These are phyloP conservation scores for Phytophthora fragariae DNA, from an alignment of 352 stramenopile species.

Conservation along the genomic window DNA sequence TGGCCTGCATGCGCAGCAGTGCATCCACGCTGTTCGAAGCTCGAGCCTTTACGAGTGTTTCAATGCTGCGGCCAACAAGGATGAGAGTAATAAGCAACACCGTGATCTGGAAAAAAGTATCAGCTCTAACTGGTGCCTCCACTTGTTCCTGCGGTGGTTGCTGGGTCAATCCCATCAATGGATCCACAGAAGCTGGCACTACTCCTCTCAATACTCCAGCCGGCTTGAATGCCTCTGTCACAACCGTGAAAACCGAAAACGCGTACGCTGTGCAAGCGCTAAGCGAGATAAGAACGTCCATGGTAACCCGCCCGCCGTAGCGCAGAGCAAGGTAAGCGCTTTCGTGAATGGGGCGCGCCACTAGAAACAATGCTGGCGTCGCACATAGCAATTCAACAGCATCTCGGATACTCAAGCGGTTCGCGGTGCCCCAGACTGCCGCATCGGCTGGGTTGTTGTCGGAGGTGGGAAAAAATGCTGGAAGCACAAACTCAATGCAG, in stretches of 20 bases:
- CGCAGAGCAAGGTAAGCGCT: constrained; percentile 69
- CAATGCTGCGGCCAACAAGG: constrained; percentile 78
- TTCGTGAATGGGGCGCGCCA: constrained; percentile 76
- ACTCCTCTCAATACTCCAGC: constrained; percentile 9
- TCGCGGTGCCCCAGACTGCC: constrained; percentile 36
- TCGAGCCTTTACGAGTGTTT: constrained; percentile 73
- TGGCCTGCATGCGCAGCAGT: constrained; percentile 75
- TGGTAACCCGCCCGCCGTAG: constrained; percentile 70
- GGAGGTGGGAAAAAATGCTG: constrained; percentile 36
- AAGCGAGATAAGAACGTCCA: constrained; percentile 84
- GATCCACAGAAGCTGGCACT: constrained; percentile 14
- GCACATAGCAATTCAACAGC: constrained; percentile 65
- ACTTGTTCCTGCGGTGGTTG: constrained; percentile 21
- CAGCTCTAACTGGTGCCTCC: constrained; percentile 28
- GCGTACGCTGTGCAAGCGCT: constrained; percentile 73
- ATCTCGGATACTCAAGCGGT: constrained; percentile 54
- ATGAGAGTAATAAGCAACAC: constrained; percentile 77
- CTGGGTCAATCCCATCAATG: constrained; percentile 8
- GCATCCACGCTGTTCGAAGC: constrained; percentile 76
- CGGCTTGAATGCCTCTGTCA: constrained; percentile 17
- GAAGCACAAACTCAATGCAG: constrained; percentile 65
- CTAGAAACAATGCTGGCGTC: constrained; percentile 69
- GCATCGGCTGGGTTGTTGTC: constrained; percentile 31
- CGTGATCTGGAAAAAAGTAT: constrained; percentile 83
- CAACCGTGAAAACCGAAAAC: constrained; percentile 61